Evolutionary conservation across 192 early-diverging fungal genomes (phyloP).

Genomic region (Spizellomyces punctatus): DNA sequence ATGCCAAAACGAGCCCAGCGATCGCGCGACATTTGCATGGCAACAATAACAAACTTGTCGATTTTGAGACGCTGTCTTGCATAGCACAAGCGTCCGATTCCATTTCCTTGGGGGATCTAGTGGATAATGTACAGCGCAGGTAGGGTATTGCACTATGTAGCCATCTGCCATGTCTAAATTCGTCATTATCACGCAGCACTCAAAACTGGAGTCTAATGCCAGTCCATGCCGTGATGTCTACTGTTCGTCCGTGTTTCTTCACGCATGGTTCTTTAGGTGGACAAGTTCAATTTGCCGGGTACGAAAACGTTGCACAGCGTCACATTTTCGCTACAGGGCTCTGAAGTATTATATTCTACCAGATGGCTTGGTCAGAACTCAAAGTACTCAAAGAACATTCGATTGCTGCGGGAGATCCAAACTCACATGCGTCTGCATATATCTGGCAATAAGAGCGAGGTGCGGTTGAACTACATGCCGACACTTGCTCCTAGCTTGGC

Average conservation of each 20-base stretch:
- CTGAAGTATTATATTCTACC: background rate
- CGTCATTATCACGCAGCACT: conserved; percentile 44
- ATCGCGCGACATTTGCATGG: conserved; percentile 43
- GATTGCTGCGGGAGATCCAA: conserved; percentile 84
- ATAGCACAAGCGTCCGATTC: conserved; percentile 84
- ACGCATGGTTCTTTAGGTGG: conserved; percentile 61
- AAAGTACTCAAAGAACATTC: conserved; percentile 68
- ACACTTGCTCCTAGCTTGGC: conserved; percentile 58
- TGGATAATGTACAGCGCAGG: conserved; percentile 66
- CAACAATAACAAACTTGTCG: conserved; percentile 10
- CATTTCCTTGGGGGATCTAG: conserved; percentile 79
- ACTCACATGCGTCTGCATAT: conserved; percentile 80
- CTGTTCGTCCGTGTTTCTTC: conserved; percentile 81
- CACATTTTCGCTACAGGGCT: background rate
- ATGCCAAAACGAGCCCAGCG: conserved; percentile 70
- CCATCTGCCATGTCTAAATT: background rate
- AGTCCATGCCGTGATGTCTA: conserved; percentile 80
- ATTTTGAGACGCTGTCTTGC: conserved; percentile 55
- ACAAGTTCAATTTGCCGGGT: conserved; percentile 42
- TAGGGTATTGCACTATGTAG: conserved; percentile 13
- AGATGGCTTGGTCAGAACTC: conserved; percentile 93
- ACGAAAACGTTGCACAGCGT: conserved; percentile 6
- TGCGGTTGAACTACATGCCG: conserved; percentile 86
- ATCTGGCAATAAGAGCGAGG: conserved; percentile 82
- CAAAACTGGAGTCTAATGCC: conserved; percentile 94